phyloP scores from a whole-genome alignment of 2,329 filamentous ascomycete genomes.

The Trichoderma sp. region DNA sequence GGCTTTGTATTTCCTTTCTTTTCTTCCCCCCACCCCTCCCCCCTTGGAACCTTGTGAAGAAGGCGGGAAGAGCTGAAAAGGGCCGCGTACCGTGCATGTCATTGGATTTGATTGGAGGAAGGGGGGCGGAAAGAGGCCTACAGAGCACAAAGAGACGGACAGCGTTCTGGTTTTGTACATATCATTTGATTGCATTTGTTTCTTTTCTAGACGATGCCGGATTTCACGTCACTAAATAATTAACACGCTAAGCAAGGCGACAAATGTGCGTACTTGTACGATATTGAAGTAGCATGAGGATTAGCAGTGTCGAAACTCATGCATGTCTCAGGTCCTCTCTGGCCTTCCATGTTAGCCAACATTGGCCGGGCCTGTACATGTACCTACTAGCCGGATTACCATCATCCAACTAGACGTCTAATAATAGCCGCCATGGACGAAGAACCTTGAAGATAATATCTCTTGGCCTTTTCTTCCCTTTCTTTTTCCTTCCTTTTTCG shows the following conservation, averaged over 20 bases:
- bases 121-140: neutral
- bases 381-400: neutral
- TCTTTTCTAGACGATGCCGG: neutral
- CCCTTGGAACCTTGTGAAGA: neutral
- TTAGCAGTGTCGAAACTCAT: neutral
- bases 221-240: neutral
- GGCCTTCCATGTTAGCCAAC: neutral
- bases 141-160: neutral
- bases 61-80: conserved; percentile 15
- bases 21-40: neutral
- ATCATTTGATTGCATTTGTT: neutral
- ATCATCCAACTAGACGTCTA: neutral
- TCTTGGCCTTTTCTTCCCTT: neutral
- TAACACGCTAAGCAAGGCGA: neutral
- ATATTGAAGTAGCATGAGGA: neutral
- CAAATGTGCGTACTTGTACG: neutral
- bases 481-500: neutral
- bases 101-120: neutral
- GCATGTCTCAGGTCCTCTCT: neutral
- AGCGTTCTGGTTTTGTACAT: neutral
- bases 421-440: neutral
- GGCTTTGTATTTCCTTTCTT: neutral
- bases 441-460: neutral
- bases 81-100: neutral
- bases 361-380: neutral